Base-by-base conservation (phyloP, 345 rosid genomes). In the Citrus trifoliata region DNA sequence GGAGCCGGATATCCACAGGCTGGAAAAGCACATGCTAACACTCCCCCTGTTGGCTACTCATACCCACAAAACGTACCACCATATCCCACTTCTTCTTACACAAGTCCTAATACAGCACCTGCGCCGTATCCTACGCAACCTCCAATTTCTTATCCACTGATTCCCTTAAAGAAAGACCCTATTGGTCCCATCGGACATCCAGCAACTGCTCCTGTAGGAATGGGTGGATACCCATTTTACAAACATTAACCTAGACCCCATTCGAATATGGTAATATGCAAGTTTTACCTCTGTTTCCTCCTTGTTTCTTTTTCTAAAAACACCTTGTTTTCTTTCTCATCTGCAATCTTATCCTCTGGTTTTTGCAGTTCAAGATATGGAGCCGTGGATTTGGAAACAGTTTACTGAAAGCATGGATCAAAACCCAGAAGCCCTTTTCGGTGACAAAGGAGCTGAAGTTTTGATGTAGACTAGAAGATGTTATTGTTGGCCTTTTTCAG, bases 191-290 rank as follows among this genome's bases (percentile, higher is more conserved):
- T 78, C 2, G 89, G 92, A 40, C 64, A 75, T 35, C 84, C 84
- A 12, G 76, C 83, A 16, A 27, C 82, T 61, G 12, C 85, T 40
- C 83, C 84, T 48, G 70, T 85, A 75, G 90, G 88, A 76, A 86
- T 90, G 88, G 87, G 86, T 53, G 89, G 88, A 25, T 88, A 85
- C 74, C 89, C 88, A 1, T 87, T 80, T 76, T 87, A 79, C 72
- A 86, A 86, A 63, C 85, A 83, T 25, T 83, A 73, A 71, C 53
- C 30, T 35, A 51, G 19, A 12, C 42, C 72, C 30, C 42, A 1
- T 27, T 8, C 5, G n/a, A 6, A 12, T 13, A 70, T 53, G 80
- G 80, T 65, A 53, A 67, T 38, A 25, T 38, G 7, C 16, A 8
- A 67, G 10, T 30, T 67, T 59, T 25, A 42, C 32, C 40, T 2